Percentiles rank a stretch among this genome's conserved stretches.
Conservation (phyloP, 306 rosid genomes). For the Myrica gale region DNA sequence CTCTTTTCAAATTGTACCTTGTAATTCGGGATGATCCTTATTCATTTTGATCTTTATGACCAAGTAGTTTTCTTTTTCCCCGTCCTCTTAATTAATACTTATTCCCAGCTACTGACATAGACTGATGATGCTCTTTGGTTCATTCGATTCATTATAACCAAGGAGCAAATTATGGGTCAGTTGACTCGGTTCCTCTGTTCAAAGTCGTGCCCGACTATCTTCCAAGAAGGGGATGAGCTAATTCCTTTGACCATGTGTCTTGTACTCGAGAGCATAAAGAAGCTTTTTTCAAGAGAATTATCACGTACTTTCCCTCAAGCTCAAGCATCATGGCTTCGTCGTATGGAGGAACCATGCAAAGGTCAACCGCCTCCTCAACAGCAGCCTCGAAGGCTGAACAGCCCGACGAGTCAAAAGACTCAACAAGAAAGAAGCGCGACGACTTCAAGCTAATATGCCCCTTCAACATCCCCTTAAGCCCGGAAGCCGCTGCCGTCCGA, state of each 20-base stretch:
- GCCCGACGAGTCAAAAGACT: conserved; percentile 33
- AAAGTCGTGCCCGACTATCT: background rate
- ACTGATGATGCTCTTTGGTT: too few relatives aligned
- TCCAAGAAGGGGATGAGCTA: background rate
- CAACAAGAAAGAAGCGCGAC: conserved; percentile 17
- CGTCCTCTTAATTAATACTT: too few relatives aligned
- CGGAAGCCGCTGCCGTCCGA: conserved; percentile 47
- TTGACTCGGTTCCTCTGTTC: background rate
- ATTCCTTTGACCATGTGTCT: background rate
- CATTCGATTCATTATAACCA: too few relatives aligned
- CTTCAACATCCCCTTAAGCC: conserved; percentile 47
- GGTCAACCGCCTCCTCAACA: conserved; percentile 35
- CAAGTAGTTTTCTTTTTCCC: too few relatives aligned
- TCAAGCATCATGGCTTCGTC: conserved; percentile 40
- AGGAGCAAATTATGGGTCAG: too few relatives aligned
- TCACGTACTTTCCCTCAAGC: background rate
- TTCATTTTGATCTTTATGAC: too few relatives aligned
- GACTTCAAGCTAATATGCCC: conserved; percentile 36
- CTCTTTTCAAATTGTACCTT: too few relatives aligned
- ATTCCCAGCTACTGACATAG: too few relatives aligned
- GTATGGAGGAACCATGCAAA: conserved; percentile 52
- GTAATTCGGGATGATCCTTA: too few relatives aligned
- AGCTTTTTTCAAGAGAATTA: background rate
- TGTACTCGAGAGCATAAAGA: background rate
- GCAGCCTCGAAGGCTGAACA: conserved; percentile 4